Evolutionary conservation across 345 rosid genomes (phyloP), one percentile per base, ranked within the genome.

Genomic region (Acer negundo): DNA sequence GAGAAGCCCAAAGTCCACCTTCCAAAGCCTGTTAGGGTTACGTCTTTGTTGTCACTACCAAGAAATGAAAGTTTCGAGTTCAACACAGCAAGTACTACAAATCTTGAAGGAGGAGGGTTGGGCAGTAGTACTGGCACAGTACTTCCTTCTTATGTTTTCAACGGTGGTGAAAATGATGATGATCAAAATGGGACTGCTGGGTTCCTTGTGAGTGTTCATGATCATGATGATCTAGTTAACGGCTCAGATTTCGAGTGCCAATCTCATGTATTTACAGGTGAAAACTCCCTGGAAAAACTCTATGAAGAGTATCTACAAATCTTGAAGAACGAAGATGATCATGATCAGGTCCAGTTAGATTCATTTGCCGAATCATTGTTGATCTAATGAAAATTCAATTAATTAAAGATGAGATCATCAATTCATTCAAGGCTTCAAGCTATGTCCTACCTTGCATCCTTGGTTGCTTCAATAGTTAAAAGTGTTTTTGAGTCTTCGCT

Each of bases 301-400:
- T 89, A 87, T 44, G 82, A 85, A 26, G 92, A 87, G 74, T 87
- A 84, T 83, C 67, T 82, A 53, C 81, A 84, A 78, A 77, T 89
- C 19, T 71, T 85, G 78, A 81, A 82, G 70, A 59, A 76, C 3
- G 83, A 78, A 6, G 84, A 77, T 17, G 87, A 86, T 28, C 81
- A 76, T 13, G 87, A 86, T 38, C 81, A 76, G 67, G 20, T 56
- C 8, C 78, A 85, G 26, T 47, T 80, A 7, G 85, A 87, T 35
- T 68, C 78, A 3, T 82, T 86, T 65, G 78, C 84, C 0, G 84
- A 85, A 61, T 82, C 87, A 0, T 66, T 86, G 11, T 16, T 85
- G 69, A 16, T 63, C 15, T 86, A 35, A 35, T 35, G 70, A 80
- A 3, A 26, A 35, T 20, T 6, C 38, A 35, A 35, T 35, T 35